Evolutionary conservation across 345 rosid species (phyloP).

Genomic region (Clarkia xantiana): DNA sequence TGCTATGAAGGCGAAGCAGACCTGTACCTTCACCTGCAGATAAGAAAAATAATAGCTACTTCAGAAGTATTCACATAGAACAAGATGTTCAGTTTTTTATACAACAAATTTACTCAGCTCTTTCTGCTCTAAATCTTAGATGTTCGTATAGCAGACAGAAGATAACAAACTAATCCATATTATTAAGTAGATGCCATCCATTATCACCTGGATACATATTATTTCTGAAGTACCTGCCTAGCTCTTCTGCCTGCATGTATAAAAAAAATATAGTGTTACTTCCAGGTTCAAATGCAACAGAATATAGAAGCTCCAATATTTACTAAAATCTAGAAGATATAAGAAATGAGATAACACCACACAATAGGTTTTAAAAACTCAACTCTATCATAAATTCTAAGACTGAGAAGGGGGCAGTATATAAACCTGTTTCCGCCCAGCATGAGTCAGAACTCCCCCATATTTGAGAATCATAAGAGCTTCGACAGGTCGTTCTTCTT

Average conservation of each 20-base stretch:
- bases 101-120: no score
- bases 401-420: neutral
- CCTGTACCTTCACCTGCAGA: conserved; percentile 90
- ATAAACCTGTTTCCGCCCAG: conserved; percentile 94
- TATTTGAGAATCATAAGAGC: conserved; percentile 98
- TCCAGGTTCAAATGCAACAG: neutral
- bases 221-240: conserved; percentile 93
- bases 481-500: conserved; percentile 91
- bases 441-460: conserved; percentile 99
- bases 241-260: conserved; percentile 81
- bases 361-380: neutral
- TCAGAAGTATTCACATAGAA: neutral
- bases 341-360: neutral
- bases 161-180: no score
- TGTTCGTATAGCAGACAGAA: no score
- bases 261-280: neutral
- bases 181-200: neutral
- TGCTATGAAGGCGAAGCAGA: conserved; percentile 93
- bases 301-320: neutral
- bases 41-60: neutral
- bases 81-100: no score
- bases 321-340: neutral
- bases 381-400: neutral
- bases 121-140: no score
- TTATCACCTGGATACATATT: conserved; percentile 91